These are phyloP conservation scores for Citrus hindsii DNA, from an alignment of 345 rosid species.

Conservation along the genomic window DNA sequence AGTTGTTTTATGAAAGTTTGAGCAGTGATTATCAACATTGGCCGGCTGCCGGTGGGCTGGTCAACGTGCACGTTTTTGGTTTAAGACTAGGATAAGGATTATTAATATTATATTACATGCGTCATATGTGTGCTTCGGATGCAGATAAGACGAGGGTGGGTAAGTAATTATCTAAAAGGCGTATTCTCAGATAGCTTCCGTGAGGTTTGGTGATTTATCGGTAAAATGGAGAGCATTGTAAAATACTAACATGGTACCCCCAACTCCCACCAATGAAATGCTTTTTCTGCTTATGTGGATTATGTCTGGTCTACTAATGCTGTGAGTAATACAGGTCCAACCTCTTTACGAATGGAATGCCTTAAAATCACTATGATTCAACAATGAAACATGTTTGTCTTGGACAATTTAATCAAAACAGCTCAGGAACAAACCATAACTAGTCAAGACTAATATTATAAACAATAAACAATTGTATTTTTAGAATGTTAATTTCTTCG, in stretches of 20 bases:
- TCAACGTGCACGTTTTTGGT: slow-evolving; percentile 16
- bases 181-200: neutral
- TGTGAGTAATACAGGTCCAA: neutral
- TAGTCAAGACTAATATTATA: too few species aligned
- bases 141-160: neutral
- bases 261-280: too few species aligned
- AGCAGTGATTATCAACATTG: slow-evolving; percentile 11
- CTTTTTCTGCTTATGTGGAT: neutral
- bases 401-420: neutral
- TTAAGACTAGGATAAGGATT: too few species aligned
- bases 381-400: too few species aligned
- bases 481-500: too few species aligned
- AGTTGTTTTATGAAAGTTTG: neutral
- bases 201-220: neutral
- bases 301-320: neutral
- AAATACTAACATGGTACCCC: too few species aligned
- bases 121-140: too few species aligned
- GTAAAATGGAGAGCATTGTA: neutral
- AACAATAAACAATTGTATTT: too few species aligned
- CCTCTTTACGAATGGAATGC: too few species aligned
- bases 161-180: neutral
- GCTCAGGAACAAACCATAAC: too few species aligned
- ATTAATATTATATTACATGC: too few species aligned
- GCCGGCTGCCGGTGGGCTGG: slow-evolving; percentile 13
- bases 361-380: too few species aligned